Conservation (phyloP, 495 filamentous ascomycete species). For the Sordaria brevicollis region DNA sequence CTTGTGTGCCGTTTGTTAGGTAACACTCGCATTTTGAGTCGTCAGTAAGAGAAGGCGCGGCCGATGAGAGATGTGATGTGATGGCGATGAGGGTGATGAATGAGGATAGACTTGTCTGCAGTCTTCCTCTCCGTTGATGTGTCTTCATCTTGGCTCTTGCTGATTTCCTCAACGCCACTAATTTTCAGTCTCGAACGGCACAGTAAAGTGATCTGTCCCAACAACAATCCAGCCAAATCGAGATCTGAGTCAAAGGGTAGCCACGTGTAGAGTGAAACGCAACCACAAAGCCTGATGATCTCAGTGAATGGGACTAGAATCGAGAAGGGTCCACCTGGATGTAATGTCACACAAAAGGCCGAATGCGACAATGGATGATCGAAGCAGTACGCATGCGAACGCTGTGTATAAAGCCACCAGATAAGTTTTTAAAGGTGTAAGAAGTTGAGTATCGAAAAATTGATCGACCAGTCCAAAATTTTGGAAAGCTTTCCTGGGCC, state of each 20-base stretch:
- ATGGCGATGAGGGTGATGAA: slow-evolving; percentile 14
- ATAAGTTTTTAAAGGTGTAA: neutral
- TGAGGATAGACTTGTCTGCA: slow-evolving; percentile 7
- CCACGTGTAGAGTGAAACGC: neutral
- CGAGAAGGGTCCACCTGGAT: neutral
- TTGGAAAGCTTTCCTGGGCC: neutral
- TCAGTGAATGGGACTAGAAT: neutral
- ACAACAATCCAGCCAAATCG: neutral
- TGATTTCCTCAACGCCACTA: neutral
- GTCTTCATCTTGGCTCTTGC: slow-evolving; percentile 1
- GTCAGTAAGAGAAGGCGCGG: slow-evolving; percentile 13
- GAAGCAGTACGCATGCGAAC: neutral
- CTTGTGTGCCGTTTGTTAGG: slow-evolving; percentile 33
- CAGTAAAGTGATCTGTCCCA: neutral
- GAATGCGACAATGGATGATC: neutral
- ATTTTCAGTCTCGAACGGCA: neutral
- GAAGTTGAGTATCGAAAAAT: neutral
- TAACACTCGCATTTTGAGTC: slow-evolving; percentile 37
- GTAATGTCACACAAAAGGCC: neutral
- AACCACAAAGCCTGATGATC: neutral
- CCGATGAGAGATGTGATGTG: slow-evolving; percentile 3
- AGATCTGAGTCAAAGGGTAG: neutral
- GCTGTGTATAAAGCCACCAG: neutral
- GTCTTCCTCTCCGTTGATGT: neutral
- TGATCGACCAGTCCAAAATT: neutral